Evolutionary conservation across 208 protist genomes (phyloP), one percentile per base, ranked within the genome.

Genomic region (Leishmania tropica): DNA sequence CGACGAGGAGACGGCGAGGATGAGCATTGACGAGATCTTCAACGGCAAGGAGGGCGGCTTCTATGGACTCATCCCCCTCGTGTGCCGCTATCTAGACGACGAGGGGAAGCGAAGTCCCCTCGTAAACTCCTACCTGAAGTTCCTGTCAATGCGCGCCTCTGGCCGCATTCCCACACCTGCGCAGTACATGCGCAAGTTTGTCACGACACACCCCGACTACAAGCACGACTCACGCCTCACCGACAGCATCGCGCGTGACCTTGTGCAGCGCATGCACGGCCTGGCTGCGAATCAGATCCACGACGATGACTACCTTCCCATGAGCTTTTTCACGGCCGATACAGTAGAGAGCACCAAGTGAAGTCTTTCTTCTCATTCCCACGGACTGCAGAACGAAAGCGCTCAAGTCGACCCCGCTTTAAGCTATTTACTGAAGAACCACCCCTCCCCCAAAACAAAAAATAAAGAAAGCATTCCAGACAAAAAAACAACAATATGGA

Each of bases 11-110:
- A 92, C 85, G 45, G 86, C 90, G 68, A 84, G 97, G 80, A 94
- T 99, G 83, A 96, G 90, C 13, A 86, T 99, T 35, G 86, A 99
- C 82, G 97, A 99, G 75, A 98, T 99, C 45, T 97, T 99, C 79
- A 99, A 99, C 88, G 99, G 98, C 21, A 86, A 81, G 68, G 83
- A 92, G 51, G 91, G 86, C 37, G 84, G 84, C 71, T 99, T 98
- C 88, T 93, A 93, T 51, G 98, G 98, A 11, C 87, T 99, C 42
- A 92, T 99, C 64, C 95, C 98, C 21, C 83, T 99, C 58, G 93
- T 99, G 3, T 77, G 85, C 42, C 87, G 90, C 54, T 99, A 98
- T 87, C 64, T 99, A 21, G 81, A 93, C 28, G 89, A 94, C 1
- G 89, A 98, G 47, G 83, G 90, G 47, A 81, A 95, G 21, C 88